These are phyloP conservation scores for Mycena haematopus DNA, from an alignment of 768 basidiomycete genomes.

Conservation along the genomic window DNA sequence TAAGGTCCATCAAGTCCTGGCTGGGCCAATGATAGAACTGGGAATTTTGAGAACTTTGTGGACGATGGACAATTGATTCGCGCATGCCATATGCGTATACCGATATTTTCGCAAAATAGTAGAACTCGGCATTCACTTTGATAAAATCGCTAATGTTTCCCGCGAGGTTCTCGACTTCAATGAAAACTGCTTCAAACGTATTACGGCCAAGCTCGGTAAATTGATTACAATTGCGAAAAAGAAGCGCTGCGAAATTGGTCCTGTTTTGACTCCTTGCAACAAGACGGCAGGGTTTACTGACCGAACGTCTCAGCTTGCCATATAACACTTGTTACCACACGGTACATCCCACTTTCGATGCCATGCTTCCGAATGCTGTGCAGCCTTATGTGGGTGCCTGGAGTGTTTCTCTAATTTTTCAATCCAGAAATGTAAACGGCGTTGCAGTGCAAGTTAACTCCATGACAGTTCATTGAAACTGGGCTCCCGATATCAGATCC, in stretches of 20 bases:
- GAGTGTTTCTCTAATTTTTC: constrained; percentile 8
- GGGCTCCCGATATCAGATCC: constrained; percentile 25
- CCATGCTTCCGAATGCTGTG: constrained; percentile 18
- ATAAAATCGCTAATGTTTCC: constrained; percentile 5
- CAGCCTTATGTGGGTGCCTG: constrained; percentile 21
- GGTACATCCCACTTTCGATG: constrained; percentile 2
- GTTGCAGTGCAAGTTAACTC: constrained; percentile 27
- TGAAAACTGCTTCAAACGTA: not conserved
- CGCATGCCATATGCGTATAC: constrained; percentile 11
- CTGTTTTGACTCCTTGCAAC: constrained; percentile 24
- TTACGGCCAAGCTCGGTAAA: constrained; percentile 3
- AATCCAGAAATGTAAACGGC: not conserved
- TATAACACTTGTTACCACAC: not conserved
- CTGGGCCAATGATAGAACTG: constrained; percentile 11
- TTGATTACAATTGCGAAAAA: constrained; percentile 10
- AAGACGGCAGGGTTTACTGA: constrained; percentile 13
- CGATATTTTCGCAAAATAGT: constrained; percentile 15
- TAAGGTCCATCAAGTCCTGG: constrained; percentile 15
- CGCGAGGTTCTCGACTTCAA: constrained; percentile 19
- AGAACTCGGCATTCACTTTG: not conserved
- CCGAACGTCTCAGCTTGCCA: constrained; percentile 7
- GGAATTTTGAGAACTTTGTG: no score
- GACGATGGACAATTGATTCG: not conserved
- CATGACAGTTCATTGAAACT: constrained; percentile 26
- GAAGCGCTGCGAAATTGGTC: constrained; percentile 1